Conservation (phyloP, 1,284 basidiomycete species). For the Puccinia polysora region DNA sequence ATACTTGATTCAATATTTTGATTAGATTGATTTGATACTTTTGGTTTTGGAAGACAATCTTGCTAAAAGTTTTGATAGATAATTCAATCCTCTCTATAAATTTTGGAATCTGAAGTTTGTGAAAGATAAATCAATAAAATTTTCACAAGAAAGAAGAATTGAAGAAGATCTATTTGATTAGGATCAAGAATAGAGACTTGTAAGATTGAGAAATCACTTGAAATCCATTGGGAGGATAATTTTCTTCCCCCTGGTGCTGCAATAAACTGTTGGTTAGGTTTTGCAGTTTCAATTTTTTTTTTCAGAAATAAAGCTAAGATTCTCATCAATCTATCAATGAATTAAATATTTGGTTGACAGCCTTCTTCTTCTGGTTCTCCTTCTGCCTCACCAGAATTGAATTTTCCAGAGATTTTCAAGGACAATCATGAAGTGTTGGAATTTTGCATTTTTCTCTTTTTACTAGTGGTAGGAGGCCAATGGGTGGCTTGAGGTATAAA, state of each 20-base stretch:
- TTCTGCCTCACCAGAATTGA: too few species aligned
- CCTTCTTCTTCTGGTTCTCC: neutral
- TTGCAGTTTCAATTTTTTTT: neutral
- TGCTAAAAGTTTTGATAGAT: conserved; percentile 1
- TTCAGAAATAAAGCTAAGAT: neutral
- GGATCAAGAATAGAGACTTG: neutral
- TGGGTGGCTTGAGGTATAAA: too few species aligned
- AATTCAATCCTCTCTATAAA: conserved; percentile 17
- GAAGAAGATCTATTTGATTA: conserved; percentile 7
- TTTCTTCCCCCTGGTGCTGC: too few species aligned
- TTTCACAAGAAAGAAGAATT: conserved; percentile 17
- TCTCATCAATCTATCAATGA: neutral
- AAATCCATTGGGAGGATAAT: neutral
- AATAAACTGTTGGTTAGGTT: too few species aligned
- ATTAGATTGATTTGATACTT: neutral
- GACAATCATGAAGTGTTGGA: too few species aligned
- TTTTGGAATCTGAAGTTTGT: conserved; percentile 5
- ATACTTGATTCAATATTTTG: conserved; percentile 4
- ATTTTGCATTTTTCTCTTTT: too few species aligned
- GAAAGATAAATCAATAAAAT: neutral
- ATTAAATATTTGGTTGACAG: neutral
- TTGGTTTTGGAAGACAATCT: neutral
- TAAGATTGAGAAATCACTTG: neutral
- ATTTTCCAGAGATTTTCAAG: too few species aligned
- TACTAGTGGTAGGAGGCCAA: too few species aligned